Conservation (phyloP, 306 rosid genomes). For the Pterocarpus macrocarpus region DNA sequence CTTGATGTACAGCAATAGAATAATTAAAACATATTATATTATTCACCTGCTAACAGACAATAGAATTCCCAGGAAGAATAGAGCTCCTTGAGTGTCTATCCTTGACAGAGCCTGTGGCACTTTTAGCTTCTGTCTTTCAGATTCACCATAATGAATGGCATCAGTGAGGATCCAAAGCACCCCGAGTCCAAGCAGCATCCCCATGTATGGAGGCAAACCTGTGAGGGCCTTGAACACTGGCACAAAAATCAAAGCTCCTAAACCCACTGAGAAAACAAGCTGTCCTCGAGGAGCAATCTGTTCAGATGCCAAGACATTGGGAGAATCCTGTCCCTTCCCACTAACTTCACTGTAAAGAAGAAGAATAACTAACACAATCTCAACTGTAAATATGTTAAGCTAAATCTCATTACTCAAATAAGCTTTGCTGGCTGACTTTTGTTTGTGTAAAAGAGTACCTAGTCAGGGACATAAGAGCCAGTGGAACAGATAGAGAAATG, state of each 20-base stretch:
- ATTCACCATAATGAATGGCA: conserved; percentile 97
- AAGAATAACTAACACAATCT: conserved; percentile 41
- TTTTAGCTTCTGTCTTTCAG: conserved; percentile 89
- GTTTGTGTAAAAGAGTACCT: conserved; percentile 61
- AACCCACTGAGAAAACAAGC: conserved; percentile 87
- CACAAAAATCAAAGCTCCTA: conserved; percentile 89
- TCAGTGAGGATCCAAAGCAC: conserved; percentile 97
- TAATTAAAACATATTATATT: neutral
- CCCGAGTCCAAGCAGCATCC: conserved; percentile 92
- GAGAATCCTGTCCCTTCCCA: conserved; percentile 68
- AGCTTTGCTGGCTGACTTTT: conserved; percentile 37
- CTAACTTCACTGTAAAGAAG: conserved; percentile 79
- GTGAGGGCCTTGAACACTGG: conserved; percentile 92
- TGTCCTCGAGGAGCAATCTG: conserved; percentile 96
- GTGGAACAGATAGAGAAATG: conserved; percentile 83
- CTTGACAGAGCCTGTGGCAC: conserved; percentile 96
- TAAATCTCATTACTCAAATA: conserved; percentile 34
- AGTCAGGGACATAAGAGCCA: conserved; percentile 85
- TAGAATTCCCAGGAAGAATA: conserved; percentile 95
- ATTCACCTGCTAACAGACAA: conserved; percentile 90
- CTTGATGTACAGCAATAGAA: neutral
- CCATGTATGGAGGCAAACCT: conserved; percentile 96
- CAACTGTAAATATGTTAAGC: conserved; percentile 27
- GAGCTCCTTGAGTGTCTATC: conserved; percentile 93
- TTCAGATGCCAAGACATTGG: conserved; percentile 77